Conservation (phyloP, 768 basidiomycete species). For the Suillus bovinus region DNA sequence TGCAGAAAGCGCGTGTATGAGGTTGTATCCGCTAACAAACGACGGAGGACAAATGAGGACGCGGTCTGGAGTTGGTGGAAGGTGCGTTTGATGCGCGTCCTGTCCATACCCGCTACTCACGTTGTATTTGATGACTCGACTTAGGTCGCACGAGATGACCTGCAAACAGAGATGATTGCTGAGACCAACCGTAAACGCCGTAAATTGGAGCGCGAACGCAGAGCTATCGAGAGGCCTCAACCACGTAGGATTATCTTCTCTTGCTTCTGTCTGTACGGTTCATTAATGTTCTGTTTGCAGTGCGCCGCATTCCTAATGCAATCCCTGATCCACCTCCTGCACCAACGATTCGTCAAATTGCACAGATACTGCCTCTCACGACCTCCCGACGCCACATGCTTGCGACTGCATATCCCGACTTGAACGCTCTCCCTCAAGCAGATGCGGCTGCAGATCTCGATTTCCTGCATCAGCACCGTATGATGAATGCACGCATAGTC, state of each 20-base stretch:
- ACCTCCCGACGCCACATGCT: slow-evolving; percentile 23
- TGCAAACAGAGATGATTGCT: slow-evolving; percentile 87
- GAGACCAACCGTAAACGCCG: slow-evolving; percentile 87
- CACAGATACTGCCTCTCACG: slow-evolving; percentile 54
- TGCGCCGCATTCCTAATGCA: slow-evolving; percentile 59
- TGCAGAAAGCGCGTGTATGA: slow-evolving; percentile 72
- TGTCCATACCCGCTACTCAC: background rate
- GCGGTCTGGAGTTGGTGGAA: slow-evolving; percentile 93
- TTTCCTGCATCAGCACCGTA: slow-evolving; percentile 46
- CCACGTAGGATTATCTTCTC: slow-evolving; percentile 51
- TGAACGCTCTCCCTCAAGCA: slow-evolving; percentile 41
- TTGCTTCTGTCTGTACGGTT: slow-evolving; percentile 1
- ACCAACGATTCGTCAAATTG: slow-evolving; percentile 66
- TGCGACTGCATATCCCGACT: slow-evolving; percentile 34
- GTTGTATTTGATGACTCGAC: background rate
- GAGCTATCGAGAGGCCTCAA: slow-evolving; percentile 73
- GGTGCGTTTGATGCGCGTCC: slow-evolving; percentile 42
- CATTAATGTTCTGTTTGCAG: slow-evolving; percentile 31
- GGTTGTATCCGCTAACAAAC: slow-evolving; percentile 57
- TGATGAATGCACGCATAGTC: slow-evolving; percentile 10
- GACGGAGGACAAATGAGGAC: slow-evolving; percentile 68
- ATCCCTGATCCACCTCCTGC: slow-evolving; percentile 53
- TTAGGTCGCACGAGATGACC: slow-evolving; percentile 72
- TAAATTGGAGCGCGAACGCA: slow-evolving; percentile 81
- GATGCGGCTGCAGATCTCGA: slow-evolving; percentile 58